A percentile compares a stretch with the other conserved stretches of the same genome.
phyloP scores from a whole-genome alignment of 2,329 filamentous ascomycete genomes.

The Fusarium sp. region DNA sequence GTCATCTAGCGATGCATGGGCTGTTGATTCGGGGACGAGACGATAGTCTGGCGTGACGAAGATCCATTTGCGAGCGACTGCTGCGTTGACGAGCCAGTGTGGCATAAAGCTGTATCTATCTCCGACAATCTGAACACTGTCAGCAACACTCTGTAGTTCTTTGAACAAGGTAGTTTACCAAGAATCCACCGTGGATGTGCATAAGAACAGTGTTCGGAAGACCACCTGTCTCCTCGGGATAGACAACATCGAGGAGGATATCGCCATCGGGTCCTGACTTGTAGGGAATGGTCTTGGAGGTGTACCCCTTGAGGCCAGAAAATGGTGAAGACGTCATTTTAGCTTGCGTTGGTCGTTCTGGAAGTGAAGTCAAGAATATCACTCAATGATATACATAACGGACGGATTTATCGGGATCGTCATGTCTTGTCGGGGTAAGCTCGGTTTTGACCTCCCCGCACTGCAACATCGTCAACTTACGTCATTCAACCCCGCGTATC shows the following conservation, averaged over 20 bases:
- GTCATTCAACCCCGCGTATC: neutral
- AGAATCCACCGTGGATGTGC: slow-evolving; percentile 40
- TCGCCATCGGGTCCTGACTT: slow-evolving; percentile 25
- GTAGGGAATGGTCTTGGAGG: slow-evolving; percentile 25
- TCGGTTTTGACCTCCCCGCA: neutral
- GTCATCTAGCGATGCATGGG: slow-evolving; percentile 33
- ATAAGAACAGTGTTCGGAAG: slow-evolving; percentile 25
- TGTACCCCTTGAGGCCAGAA: slow-evolving; percentile 25
- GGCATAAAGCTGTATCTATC: slow-evolving; percentile 40
- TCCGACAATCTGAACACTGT: slow-evolving; percentile 32
- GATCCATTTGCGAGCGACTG: slow-evolving; percentile 37
- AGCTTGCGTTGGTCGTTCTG: neutral
- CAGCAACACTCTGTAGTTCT: accelerated
- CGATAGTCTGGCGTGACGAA: slow-evolving; percentile 43
- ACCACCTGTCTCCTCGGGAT: slow-evolving; percentile 24
- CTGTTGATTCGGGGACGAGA: slow-evolving; percentile 36
- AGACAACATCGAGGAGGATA: slow-evolving; percentile 33
- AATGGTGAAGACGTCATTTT: slow-evolving; percentile 11
- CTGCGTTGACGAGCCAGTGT: slow-evolving; percentile 36
- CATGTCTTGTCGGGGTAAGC: neutral
- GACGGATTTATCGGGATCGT: neutral
- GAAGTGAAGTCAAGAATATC: neutral
- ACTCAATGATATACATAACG: neutral
- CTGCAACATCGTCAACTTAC: neutral
- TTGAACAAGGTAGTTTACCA: neutral